phyloP scores from a whole-genome alignment of 495 filamentous ascomycete species.

The Hyaloscypha bicolor region DNA sequence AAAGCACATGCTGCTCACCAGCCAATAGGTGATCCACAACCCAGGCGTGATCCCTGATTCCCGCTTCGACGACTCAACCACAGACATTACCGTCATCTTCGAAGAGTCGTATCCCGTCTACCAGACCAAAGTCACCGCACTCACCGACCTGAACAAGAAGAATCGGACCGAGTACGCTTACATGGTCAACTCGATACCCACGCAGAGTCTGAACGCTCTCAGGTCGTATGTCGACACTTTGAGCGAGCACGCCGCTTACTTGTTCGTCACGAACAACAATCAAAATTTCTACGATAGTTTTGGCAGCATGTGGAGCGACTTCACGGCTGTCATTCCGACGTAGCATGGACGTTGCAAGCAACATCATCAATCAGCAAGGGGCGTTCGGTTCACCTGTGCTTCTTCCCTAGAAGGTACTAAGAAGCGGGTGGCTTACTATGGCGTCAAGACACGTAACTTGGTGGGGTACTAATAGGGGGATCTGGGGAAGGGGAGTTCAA shows the following conservation, averaged over 20 bases:
- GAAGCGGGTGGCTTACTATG: too few relatives aligned
- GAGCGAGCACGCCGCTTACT: background rate
- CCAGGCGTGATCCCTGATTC: conserved; percentile 11
- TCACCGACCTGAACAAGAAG: background rate
- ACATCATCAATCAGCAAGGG: too few relatives aligned
- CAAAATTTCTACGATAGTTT: background rate
- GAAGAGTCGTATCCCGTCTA: background rate
- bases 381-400: too few relatives aligned
- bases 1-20: background rate
- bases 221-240: background rate
- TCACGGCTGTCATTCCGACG: background rate
- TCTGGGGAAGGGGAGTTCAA: too few relatives aligned
- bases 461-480: too few relatives aligned
- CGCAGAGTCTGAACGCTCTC: background rate
- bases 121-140: background rate
- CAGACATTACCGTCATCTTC: conserved; percentile 16
- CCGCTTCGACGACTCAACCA: background rate
- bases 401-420: too few relatives aligned
- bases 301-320: background rate
- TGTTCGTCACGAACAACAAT: background rate
- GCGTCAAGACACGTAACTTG: too few relatives aligned
- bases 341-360: too few relatives aligned
- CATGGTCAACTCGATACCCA: conserved; percentile 1
- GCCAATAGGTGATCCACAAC: conserved; percentile 10
- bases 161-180: background rate